Conservation (phyloP, 2,329 filamentous ascomycete genomes). For the Lachnellula arida region DNA sequence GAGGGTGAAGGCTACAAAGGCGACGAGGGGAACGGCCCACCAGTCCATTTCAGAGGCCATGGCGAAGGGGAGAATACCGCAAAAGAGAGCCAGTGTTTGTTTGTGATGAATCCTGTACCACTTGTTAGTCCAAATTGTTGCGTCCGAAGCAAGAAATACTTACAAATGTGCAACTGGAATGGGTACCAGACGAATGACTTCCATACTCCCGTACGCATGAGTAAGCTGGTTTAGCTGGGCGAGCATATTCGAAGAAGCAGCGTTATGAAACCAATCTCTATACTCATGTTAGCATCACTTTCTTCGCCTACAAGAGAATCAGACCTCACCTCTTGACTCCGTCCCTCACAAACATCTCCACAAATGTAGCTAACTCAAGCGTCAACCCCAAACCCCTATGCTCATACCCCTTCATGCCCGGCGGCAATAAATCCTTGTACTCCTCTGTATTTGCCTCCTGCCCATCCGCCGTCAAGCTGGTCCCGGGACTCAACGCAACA, state of each 20-base stretch:
- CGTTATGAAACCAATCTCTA: slow-evolving; percentile 55
- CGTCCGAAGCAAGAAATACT: slow-evolving; percentile 1
- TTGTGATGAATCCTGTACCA: slow-evolving; percentile 53
- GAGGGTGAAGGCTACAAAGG: slow-evolving; percentile 57
- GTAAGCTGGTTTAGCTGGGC: slow-evolving; percentile 52
- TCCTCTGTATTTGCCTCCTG: slow-evolving; percentile 37
- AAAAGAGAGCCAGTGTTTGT: slow-evolving; percentile 59
- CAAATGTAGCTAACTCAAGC: slow-evolving; percentile 54
- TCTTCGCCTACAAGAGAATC: not conserved
- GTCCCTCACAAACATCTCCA: slow-evolving; percentile 56
- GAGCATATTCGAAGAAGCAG: slow-evolving; percentile 53
- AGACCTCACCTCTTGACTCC: slow-evolving; percentile 39
- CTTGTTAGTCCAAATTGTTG: slow-evolving; percentile 1
- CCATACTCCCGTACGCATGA: slow-evolving; percentile 58
- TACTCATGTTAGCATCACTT: not conserved
- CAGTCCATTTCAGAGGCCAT: slow-evolving; percentile 59
- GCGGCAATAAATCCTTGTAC: slow-evolving; percentile 46
- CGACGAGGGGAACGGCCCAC: slow-evolving; percentile 56
- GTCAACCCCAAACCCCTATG: slow-evolving; percentile 55
- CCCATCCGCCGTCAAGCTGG: slow-evolving; percentile 29
- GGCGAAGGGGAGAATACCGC: slow-evolving; percentile 56
- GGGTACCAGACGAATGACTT: slow-evolving; percentile 60
- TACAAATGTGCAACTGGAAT: slow-evolving; percentile 57
- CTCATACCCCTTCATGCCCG: slow-evolving; percentile 48
- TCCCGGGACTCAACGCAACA: slow-evolving; percentile 33